Base-by-base conservation (phyloP, 2,329 filamentous ascomycete genomes). In the Trichoderma afroharzianum region DNA sequence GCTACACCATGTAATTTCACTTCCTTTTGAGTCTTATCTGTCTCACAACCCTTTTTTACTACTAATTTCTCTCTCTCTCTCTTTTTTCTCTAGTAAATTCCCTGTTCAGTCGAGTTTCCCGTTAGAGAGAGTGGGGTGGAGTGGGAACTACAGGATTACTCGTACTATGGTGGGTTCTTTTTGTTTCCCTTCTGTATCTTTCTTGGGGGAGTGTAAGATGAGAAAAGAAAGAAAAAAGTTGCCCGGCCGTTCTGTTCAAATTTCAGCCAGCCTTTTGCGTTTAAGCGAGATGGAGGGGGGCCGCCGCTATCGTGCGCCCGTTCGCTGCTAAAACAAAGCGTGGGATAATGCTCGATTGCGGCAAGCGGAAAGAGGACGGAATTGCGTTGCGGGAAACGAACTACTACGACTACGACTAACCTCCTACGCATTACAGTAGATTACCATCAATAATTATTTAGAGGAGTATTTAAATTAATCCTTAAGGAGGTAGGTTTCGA, bases 271-370 rank as follows among this genome's bases (percentile, higher is more conserved):
- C 43, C 43, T 50, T 30, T 26, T 62, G 58, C 58, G 32, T 64
- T 43, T 64, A 64, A 64, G 62, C 62, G 62, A 64, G 62, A 63
- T 63, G 61, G 61, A 63, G 61, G 36, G 33, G 36, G 61, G 61
- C 21, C n/a, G 58, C 30, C 32, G 32, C 58, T 33, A 24, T 39
- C 14, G n/a, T n/a, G 39, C 58, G 58, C 58, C 58, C 30, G 58
- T 24, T 21, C 32, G 58, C 53, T 26, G 32, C 58, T 61, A 61
- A 36, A 36, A 21, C 14, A 39, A 39, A 36, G 30, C 58, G 30
- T 21, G 30, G 58, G 32, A 36, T 36, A 30, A 39, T 62, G 32
- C 58, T 32, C 58, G 12, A 62, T 39, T 1, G 28, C 9, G 26
- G 26, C 14, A 11, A 61, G 58, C 58, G 58, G 58, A 61, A 61